These are phyloP conservation scores for Diacronema lutheri DNA, from an alignment of 78 protist species.

Conservation along the genomic window DNA sequence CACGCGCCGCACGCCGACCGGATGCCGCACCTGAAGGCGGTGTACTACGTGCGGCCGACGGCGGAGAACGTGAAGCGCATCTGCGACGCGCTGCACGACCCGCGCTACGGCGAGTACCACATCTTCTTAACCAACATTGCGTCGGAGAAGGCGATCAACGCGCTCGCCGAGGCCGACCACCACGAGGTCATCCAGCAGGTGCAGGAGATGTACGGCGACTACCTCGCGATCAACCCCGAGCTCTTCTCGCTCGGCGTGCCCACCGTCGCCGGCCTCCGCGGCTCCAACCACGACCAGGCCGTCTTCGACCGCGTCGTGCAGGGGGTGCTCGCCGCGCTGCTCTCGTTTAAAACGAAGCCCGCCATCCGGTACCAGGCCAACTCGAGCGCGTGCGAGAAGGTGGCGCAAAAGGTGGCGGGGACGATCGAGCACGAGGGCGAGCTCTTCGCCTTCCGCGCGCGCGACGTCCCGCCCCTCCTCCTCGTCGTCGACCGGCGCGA, in stretches of 20 bases:
- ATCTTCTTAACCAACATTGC: constrained; percentile 82
- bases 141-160: constrained; percentile 26
- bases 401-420: constrained; percentile 37
- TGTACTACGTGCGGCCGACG: constrained; percentile 84
- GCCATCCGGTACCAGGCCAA: constrained; percentile 52
- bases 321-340: constrained; percentile 44
- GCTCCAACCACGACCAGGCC: neutral
- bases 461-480: constrained; percentile 66
- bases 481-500: constrained; percentile 88
- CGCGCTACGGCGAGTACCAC: constrained; percentile 80
- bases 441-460: constrained; percentile 69
- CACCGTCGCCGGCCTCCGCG: neutral
- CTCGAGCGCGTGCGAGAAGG: neutral
- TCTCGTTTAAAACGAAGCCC: constrained; percentile 58
- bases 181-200: constrained; percentile 71
- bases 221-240: constrained; percentile 66
- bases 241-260: constrained; percentile 59
- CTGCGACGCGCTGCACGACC: constrained; percentile 60
- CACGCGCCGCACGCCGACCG: constrained; percentile 50
- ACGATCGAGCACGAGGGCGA: constrained; percentile 51
- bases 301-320: constrained; percentile 15
- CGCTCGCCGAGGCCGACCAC: constrained; percentile 85
- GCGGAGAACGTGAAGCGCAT: constrained; percentile 56
- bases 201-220: constrained; percentile 88
- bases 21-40: constrained; percentile 81